phyloP scores from a whole-genome alignment of 805 yeast genomes.

The Kockiozyma suomiensis region DNA sequence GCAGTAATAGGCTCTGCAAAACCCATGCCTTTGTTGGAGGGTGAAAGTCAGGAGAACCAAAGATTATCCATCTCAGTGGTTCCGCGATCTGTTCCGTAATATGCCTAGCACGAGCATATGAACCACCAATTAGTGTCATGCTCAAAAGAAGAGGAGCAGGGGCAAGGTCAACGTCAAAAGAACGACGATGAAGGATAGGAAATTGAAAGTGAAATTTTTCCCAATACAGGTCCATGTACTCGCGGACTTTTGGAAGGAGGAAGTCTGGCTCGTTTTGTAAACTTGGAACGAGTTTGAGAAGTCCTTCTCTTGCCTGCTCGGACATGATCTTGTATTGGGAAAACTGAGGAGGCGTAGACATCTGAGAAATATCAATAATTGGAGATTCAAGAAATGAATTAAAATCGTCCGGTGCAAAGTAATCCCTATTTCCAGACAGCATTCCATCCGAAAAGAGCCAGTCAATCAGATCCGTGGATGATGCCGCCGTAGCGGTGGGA shows the following conservation, averaged over 20 bases:
- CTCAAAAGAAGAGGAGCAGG: conserved; percentile 56
- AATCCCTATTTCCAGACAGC: conserved; percentile 38
- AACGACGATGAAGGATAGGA: conserved; percentile 60
- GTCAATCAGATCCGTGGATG: conserved; percentile 39
- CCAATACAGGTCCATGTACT: conserved; percentile 52
- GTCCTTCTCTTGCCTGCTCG: conserved; percentile 38
- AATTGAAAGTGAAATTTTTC: conserved; percentile 60
- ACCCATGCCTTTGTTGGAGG: conserved; percentile 80
- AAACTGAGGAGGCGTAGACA: conserved; percentile 45
- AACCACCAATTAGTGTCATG: conserved; percentile 62
- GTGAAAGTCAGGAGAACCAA: conserved; percentile 68
- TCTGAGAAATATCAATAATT: conserved; percentile 44
- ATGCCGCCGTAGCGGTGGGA: not conserved
- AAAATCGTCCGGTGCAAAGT: conserved; percentile 34
- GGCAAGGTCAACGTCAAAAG: conserved; percentile 53
- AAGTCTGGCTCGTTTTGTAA: conserved; percentile 46
- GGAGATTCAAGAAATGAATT: conserved; percentile 44
- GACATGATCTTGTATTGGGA: conserved; percentile 40
- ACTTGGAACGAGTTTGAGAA: conserved; percentile 36
- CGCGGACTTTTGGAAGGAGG: conserved; percentile 40
- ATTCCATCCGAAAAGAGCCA: conserved; percentile 45
- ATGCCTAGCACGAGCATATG: conserved; percentile 42
- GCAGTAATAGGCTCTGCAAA: conserved; percentile 67
- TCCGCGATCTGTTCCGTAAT: conserved; percentile 51
- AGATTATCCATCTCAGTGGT: conserved; percentile 70